phyloP scores from a whole-genome alignment of 2,329 filamentous ascomycete species.

The Stagonosporopsis cucurbitacearum region DNA sequence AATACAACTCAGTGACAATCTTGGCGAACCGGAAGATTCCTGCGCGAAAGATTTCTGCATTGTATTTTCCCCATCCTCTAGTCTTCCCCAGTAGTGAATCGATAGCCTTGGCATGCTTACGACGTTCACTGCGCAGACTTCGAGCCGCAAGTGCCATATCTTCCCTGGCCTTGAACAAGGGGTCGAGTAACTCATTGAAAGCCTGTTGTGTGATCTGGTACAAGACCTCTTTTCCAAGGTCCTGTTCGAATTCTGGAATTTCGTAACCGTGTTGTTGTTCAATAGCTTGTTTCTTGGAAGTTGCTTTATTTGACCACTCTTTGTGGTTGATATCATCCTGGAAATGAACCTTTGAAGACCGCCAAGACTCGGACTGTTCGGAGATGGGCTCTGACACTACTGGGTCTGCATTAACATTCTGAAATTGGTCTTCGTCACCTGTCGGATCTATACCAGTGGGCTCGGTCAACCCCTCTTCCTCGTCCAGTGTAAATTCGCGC shows the following conservation, averaged over 20 bases:
- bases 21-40: slow-evolving; percentile 40
- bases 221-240: slow-evolving; percentile 85
- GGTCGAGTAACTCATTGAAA: slow-evolving; percentile 89
- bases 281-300: slow-evolving; percentile 69
- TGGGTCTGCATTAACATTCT: slow-evolving; percentile 5
- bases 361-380: slow-evolving; percentile 64
- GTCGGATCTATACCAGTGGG: slow-evolving; percentile 29
- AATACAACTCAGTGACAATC: slow-evolving; percentile 32
- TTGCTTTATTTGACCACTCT: slow-evolving; percentile 72
- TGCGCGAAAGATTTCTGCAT: slow-evolving; percentile 26
- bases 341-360: slow-evolving; percentile 80
- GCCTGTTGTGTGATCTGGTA: slow-evolving; percentile 92
- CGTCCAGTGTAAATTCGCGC: slow-evolving; percentile 81
- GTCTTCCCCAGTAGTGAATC: slow-evolving; percentile 17
- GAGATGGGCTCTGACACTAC: slow-evolving; percentile 9
- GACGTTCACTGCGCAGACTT: slow-evolving; percentile 40
- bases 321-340: slow-evolving; percentile 76
- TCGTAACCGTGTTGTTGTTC: slow-evolving; percentile 81
- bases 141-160: slow-evolving; percentile 74
- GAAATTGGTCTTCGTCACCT: slow-evolving; percentile 13
- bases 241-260: slow-evolving; percentile 78
- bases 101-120: slow-evolving; percentile 27
- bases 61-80: slow-evolving; percentile 7
- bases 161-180: slow-evolving; percentile 82
- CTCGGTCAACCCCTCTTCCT: slow-evolving; percentile 73